phyloP scores from a whole-genome alignment of 2,329 filamentous ascomycete species.

The Trichoderma harzianum region DNA sequence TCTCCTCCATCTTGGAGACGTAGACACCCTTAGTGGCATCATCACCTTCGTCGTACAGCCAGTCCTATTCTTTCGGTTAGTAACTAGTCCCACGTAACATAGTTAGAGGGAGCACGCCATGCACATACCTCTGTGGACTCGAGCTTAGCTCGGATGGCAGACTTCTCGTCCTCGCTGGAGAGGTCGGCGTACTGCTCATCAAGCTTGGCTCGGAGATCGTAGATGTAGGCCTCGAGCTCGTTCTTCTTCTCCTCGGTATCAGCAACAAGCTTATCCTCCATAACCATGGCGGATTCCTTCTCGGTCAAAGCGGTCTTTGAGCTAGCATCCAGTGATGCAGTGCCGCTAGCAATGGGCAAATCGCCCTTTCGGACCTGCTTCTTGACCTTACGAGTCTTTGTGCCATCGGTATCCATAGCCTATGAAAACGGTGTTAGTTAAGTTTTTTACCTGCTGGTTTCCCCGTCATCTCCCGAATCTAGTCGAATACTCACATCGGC shows the following conservation, averaged over 20 bases:
- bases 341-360: constrained; percentile 79
- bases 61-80: constrained; percentile 64
- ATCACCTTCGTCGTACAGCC: constrained; percentile 96
- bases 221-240: constrained; percentile 96
- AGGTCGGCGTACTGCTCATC: constrained; percentile 89
- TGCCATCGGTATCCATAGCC: constrained; percentile 83
- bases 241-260: constrained; percentile 99
- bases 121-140: constrained; percentile 78
- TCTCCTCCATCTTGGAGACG: constrained; percentile 91
- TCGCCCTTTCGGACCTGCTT: constrained; percentile 99
- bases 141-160: constrained; percentile 78
- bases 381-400: constrained; percentile 97
- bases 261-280: constrained; percentile 97
- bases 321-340: constrained; percentile 69
- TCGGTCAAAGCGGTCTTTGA: constrained; percentile 68
- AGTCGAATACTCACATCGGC: constrained; percentile 62
- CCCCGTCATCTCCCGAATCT: not conserved
- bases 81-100: constrained; percentile 2
- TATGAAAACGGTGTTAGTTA: constrained; percentile 36
- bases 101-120: not conserved
- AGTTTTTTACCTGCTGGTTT: not conserved
- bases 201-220: constrained; percentile 92
- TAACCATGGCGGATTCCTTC: constrained; percentile 85
- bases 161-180: constrained; percentile 87
- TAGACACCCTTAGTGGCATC: constrained; percentile 93